Evolutionary conservation across 208 protist genomes (phyloP).

Genomic region (Leishmania guyanensis): DNA sequence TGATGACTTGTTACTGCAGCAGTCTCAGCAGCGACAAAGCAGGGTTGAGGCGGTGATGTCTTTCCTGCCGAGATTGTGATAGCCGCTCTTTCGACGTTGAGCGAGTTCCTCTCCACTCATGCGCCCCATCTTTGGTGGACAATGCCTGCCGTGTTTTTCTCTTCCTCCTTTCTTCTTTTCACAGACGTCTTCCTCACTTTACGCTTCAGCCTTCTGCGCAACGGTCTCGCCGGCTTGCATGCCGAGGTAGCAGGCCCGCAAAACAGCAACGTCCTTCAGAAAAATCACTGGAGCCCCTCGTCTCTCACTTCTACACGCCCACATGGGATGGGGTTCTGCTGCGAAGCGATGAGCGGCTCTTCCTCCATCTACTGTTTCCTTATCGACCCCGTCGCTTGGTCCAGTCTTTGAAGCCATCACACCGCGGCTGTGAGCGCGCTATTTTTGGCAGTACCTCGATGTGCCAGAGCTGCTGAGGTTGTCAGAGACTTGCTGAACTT

Average conservation of each 20-base stretch:
- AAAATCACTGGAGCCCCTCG: background rate
- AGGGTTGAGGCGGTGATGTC: background rate
- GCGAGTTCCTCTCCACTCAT: constrained; percentile 7
- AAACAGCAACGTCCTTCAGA: background rate
- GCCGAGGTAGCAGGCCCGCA: background rate
- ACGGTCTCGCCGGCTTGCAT: background rate
- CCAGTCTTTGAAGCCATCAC: constrained; percentile 6
- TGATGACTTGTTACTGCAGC: background rate
- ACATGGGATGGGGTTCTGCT: background rate
- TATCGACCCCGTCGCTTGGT: background rate
- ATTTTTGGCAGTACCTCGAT: constrained; percentile 17
- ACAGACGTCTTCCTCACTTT: background rate
- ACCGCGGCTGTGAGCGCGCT: constrained; percentile 2
- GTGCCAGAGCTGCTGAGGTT: constrained; percentile 21
- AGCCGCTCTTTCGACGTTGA: constrained; percentile 26
- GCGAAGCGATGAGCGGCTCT: background rate
- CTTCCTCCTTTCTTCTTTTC: background rate
- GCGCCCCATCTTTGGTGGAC: constrained; percentile 23
- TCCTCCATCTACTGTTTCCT: background rate
- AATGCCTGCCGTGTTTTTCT: background rate
- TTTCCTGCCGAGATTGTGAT: background rate
- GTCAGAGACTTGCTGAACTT: constrained; percentile 25
- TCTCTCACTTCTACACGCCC: background rate
- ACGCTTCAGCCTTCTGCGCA: background rate
- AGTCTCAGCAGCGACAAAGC: background rate